Conservation (phyloP, 2,329 filamentous ascomycete species). For the Aspergillus eucalypticola region DNA sequence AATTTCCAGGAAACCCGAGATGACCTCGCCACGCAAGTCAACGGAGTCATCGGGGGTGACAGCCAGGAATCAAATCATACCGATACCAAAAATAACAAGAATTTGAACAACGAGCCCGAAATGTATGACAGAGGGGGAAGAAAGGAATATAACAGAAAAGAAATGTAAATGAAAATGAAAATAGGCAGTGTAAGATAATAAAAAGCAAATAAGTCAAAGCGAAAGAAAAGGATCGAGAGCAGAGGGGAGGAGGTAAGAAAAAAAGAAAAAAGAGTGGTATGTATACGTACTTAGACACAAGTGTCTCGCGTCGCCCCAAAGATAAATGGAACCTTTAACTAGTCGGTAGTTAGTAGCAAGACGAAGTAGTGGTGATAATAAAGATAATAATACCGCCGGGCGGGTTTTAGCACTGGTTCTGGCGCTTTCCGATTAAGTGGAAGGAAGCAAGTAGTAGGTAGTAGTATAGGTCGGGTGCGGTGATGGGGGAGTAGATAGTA, state of each 20-base stretch:
- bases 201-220: conserved; percentile 11
- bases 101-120: background rate
- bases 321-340: background rate
- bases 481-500: background rate
- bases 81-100: background rate
- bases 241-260: background rate
- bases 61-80: background rate
- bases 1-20: background rate
- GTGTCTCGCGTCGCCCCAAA: conserved; percentile 4
- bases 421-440: conserved; percentile 17
- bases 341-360: too few relatives aligned
- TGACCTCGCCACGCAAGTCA: background rate
- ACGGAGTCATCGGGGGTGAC: background rate
- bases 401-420: conserved; percentile 14
- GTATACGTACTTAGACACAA: conserved; percentile 14
- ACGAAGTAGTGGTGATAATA: background rate
- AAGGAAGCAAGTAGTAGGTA: conserved; percentile 7
- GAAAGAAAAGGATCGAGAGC: background rate
- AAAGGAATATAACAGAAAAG: conserved; percentile 3
- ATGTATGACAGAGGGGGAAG: background rate
- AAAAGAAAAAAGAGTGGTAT: conserved; percentile 10
- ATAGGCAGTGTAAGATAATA: conserved; percentile 7
- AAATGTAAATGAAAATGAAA: background rate
- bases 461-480: background rate
- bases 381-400: conserved; percentile 11